A percentile compares a stretch with the other conserved stretches of the same genome.
phyloP scores from a whole-genome alignment of 306 rosid species.

The Vigna mungo region DNA sequence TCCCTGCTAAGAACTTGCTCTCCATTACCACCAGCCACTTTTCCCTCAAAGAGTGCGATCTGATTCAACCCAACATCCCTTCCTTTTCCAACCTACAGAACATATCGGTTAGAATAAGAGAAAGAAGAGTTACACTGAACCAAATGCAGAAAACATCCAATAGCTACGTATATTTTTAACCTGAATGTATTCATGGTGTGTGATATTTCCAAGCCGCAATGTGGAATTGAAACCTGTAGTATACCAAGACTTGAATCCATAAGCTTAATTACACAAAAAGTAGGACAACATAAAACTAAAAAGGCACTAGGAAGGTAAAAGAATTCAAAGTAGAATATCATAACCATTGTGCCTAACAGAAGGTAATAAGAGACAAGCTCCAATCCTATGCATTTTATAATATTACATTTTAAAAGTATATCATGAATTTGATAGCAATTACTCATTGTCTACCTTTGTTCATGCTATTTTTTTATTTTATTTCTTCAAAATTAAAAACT shows the following conservation, averaged over 20 bases:
- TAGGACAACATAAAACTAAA: conserved; percentile 10
- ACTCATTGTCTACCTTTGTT: not conserved
- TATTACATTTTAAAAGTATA: conserved; percentile 2
- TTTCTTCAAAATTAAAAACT: not conserved
- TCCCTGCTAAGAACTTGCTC: conserved; percentile 99
- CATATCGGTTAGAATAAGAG: conserved; percentile 38
- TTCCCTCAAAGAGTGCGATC: conserved; percentile 99
- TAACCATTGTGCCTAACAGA: conserved; percentile 19
- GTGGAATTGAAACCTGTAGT: conserved; percentile 95
- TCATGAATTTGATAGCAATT: conserved; percentile 20
- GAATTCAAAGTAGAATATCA: not conserved
- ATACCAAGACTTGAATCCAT: conserved; percentile 18
- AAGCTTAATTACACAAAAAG: conserved; percentile 13
- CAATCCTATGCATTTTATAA: not conserved
- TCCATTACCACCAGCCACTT: conserved; percentile 99
- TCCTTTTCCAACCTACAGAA: conserved; percentile 96
- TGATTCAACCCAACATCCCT: conserved; percentile 98
- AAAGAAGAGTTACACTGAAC: conserved; percentile 31
- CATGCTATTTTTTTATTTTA: not conserved
- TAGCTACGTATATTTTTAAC: conserved; percentile 49
- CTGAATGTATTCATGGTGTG: conserved; percentile 98
- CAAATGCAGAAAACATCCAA: conserved; percentile 38
- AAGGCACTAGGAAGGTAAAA: not conserved
- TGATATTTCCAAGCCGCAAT: conserved; percentile 90
- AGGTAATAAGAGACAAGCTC: conserved; percentile 15